Evolutionary conservation across 2,329 filamentous ascomycete genomes (phyloP), one percentile per base, ranked within the genome.

Genomic region (Monascus ruber): DNA sequence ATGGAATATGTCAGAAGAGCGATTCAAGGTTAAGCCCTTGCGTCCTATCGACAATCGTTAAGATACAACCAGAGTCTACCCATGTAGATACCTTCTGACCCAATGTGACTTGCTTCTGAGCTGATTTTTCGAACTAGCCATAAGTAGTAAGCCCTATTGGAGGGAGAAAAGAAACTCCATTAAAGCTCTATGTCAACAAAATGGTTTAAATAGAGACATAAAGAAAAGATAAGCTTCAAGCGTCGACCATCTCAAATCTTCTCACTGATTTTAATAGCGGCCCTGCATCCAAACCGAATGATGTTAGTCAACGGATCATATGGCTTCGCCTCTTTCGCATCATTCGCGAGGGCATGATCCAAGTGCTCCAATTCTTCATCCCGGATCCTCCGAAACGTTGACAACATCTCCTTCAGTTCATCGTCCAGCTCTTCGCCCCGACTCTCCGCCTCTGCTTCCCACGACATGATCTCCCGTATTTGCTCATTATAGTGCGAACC

Each of bases 291-390:
- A n/a, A 83, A 77, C 39, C 88, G 73, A 52, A 98, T 95, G 5
- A 88, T 74, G 34, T 83, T 83, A 0, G 87, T 94, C 46, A 98
- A 68, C 40, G 94, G 65, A 70, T 89, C 88, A 61, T 96, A 89
- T 26, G 89, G 88, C 60, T 81, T 77, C 5, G 91, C 91, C 64
- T 87, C 79, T 63, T 91, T 86, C 2, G 88, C 82, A 65, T 96
- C 89, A 55, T 96, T 83, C 59, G 91, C 83, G 17, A 98, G 83
- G 0, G 91, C 91, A 66, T 94, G 84, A 60, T 98, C 91, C 48
- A 98, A 66, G 69, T 98, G 91, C 70, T 98, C 91, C 41, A 98
- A 66, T 66, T 98, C 91, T 66, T 98, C 91, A 58, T 98, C 91
- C 24, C 91, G 72, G 55, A 95, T 95, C 54, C 81, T 71, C 53